Percentiles rank a stretch among this genome's conserved stretches.
These are phyloP conservation scores for Fomitopsis serialis DNA, from an alignment of 768 basidiomycete species.

Conservation along the genomic window DNA sequence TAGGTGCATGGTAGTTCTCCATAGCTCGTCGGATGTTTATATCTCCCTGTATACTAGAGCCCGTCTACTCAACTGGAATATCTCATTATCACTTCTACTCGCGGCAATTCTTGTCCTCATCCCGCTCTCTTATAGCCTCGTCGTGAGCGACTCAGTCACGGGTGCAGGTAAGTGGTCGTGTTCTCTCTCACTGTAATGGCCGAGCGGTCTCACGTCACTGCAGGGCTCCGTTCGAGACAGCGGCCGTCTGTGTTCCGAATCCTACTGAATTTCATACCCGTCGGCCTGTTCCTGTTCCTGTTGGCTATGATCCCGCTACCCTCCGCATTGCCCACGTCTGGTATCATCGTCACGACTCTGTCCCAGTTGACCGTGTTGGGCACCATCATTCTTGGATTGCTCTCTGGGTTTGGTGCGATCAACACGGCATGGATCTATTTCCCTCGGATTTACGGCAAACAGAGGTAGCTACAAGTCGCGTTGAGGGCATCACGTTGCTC, in stretches of 20 bases:
- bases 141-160: conserved; percentile 35
- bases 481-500: neutral
- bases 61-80: conserved; percentile 62
- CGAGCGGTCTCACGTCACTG: neutral
- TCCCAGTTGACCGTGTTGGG: conserved; percentile 72
- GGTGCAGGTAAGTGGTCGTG: conserved; percentile 8
- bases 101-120: conserved; percentile 57
- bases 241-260: conserved; percentile 27
- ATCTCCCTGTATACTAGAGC: conserved; percentile 32
- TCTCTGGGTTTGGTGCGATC: conserved; percentile 78
- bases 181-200: neutral
- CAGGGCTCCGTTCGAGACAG: conserved; percentile 20
- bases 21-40: neutral
- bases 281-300: conserved; percentile 37
- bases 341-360: conserved; percentile 41
- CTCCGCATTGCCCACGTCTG: conserved; percentile 29
- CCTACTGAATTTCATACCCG: conserved; percentile 43
- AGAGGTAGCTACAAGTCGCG: conserved; percentile 13
- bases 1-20: conserved; percentile 19
- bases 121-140: conserved; percentile 57
- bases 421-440: conserved; percentile 61
- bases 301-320: conserved; percentile 71
- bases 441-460: conserved; percentile 31
- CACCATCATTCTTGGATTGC: conserved; percentile 68
- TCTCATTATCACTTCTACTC: conserved; percentile 60